Conservation (phyloP, 2,329 filamentous ascomycete species). For the Fusarium solani-melongenae region DNA sequence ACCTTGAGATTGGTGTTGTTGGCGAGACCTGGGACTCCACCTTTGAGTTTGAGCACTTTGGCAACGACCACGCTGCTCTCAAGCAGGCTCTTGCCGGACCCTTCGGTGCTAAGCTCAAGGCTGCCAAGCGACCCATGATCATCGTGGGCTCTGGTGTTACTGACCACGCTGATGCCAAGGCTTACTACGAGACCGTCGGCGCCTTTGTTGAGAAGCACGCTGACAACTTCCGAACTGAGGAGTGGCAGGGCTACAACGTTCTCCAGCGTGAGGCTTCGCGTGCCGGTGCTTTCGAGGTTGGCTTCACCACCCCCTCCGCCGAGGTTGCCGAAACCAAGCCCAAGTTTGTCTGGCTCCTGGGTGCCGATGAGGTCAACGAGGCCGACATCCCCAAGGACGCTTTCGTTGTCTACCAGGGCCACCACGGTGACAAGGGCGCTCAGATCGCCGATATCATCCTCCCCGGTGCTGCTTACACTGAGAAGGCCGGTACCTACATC, state of each 20-base stretch:
- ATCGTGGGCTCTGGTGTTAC: constrained; percentile 92
- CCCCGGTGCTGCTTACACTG: constrained; percentile 94
- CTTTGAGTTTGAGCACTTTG: constrained; percentile 94
- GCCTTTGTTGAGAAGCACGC: constrained; percentile 94
- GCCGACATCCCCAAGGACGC: constrained; percentile 93
- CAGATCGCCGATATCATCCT: constrained; percentile 94
- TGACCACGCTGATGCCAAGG: constrained; percentile 90
- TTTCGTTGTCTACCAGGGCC: constrained; percentile 97
- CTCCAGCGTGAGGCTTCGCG: constrained; percentile 94
- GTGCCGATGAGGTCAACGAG: constrained; percentile 89
- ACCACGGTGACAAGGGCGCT: constrained; percentile 94
- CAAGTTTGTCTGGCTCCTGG: constrained; percentile 97
- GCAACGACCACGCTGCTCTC: constrained; percentile 79
- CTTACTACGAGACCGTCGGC: constrained; percentile 91
- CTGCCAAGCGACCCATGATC: constrained; percentile 94
- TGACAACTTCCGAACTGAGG: constrained; percentile 83
- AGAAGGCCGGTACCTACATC: constrained; percentile 95
- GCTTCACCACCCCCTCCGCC: constrained; percentile 87
- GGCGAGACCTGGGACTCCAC: constrained; percentile 93
- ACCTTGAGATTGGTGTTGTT: constrained; percentile 91
- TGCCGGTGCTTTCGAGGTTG: constrained; percentile 93
- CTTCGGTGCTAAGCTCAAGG: constrained; percentile 92
- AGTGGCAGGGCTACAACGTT: constrained; percentile 98
- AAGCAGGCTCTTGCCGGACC: constrained; percentile 86
- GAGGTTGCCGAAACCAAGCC: constrained; percentile 85